These are phyloP conservation scores for Saturnispora serradocipensis DNA, from an alignment of 805 yeast genomes.

Conservation along the genomic window DNA sequence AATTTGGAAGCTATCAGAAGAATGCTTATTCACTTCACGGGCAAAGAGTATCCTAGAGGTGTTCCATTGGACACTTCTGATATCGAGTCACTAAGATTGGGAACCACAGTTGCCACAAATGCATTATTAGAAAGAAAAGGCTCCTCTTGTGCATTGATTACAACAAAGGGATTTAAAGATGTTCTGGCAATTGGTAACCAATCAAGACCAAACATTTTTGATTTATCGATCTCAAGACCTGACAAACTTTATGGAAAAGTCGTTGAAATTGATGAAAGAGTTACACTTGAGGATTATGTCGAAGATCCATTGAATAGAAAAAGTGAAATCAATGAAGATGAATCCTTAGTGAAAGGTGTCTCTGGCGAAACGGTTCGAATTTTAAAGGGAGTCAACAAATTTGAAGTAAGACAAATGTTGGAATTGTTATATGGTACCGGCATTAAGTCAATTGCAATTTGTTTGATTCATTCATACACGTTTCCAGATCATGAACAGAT, in stretches of 20 bases:
- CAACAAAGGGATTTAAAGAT: slow-evolving; percentile 85
- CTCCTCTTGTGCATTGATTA: slow-evolving; percentile 73
- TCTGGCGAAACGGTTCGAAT: slow-evolving; percentile 63
- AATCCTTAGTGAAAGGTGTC: slow-evolving; percentile 40
- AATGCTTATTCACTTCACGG: slow-evolving; percentile 53
- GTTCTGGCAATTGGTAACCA: slow-evolving; percentile 81
- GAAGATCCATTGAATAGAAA: slow-evolving; percentile 51
- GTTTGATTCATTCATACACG: slow-evolving; percentile 65
- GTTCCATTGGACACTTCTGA: slow-evolving; percentile 50
- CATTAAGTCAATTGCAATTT: slow-evolving; percentile 59
- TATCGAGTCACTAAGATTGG: slow-evolving; percentile 72
- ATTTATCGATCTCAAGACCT: slow-evolving; percentile 64
- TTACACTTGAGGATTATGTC: slow-evolving; percentile 70
- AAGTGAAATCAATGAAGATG: slow-evolving; percentile 9
- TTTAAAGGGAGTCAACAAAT: slow-evolving; percentile 40
- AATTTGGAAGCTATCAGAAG: slow-evolving; percentile 87
- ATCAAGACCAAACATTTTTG: slow-evolving; percentile 84
- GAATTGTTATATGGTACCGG: slow-evolving; percentile 44
- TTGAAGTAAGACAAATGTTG: slow-evolving; percentile 34
- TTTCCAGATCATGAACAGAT: slow-evolving; percentile 58
- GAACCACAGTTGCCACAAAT: slow-evolving; percentile 94
- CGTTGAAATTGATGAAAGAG: slow-evolving; percentile 82
- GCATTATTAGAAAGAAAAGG: slow-evolving; percentile 92
- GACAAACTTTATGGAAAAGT: slow-evolving; percentile 66
- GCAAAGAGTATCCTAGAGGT: slow-evolving; percentile 47